Evolutionary conservation across 2,329 filamentous ascomycete species (phyloP).

Genomic region (Trichoderma atrobrunneum): DNA sequence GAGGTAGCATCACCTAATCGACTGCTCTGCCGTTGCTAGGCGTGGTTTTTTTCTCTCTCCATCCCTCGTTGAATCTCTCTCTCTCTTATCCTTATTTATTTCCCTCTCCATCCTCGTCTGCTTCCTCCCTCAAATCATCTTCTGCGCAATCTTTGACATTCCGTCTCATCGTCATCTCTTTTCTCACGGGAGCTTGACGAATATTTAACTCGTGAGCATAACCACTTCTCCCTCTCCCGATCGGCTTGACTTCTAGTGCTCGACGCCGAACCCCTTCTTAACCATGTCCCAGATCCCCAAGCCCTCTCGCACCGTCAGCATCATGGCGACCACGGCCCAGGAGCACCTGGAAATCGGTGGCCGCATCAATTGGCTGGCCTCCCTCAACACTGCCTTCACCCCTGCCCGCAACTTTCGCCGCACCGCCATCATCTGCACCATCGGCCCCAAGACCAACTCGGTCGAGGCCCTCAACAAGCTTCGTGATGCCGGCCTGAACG

Average conservation of each 20-base stretch:
- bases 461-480: constrained; percentile 95
- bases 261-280: background rate
- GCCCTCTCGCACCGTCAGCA: constrained; percentile 37
- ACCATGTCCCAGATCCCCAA: constrained; percentile 34
- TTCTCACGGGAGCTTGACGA: constrained; percentile 10
- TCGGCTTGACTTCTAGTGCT: background rate
- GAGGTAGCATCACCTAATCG: constrained; percentile 10
- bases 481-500: constrained; percentile 86
- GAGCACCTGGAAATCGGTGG: constrained; percentile 80
- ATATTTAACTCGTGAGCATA: constrained; percentile 9
- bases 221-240: background rate
- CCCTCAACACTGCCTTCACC: constrained; percentile 83
- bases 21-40: background rate
- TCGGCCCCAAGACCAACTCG: constrained; percentile 98
- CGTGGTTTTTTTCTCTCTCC: background rate
- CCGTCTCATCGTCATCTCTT: constrained; percentile 8
- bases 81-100: constrained; percentile 9
- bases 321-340: constrained; percentile 65
- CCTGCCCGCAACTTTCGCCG: constrained; percentile 89
- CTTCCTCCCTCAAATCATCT: background rate
- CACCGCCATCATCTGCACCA: constrained; percentile 98
- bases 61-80: background rate
- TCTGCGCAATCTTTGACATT: background rate
- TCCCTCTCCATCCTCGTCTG: constrained; percentile 4
- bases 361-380: constrained; percentile 63